Conservation (phyloP, 805 yeast species). For the Hanseniaspora taiwanica region DNA sequence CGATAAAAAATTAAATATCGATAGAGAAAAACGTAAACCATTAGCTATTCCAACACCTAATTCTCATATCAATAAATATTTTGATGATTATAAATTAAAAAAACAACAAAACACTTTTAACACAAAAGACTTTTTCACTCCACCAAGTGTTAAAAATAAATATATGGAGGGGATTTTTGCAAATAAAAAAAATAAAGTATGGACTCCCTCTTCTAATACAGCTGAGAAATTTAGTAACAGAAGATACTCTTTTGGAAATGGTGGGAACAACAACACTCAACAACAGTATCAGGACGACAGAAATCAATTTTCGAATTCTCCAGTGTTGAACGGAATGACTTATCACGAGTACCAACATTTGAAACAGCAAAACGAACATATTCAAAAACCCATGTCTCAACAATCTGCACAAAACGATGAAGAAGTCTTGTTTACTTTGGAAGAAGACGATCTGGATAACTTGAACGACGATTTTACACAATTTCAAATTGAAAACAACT, state of each 20-base stretch:
- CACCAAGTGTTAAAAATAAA: constrained; percentile 57
- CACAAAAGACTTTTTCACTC: constrained; percentile 66
- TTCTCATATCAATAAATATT: constrained; percentile 28
- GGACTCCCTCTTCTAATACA: constrained; percentile 6
- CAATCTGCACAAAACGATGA: constrained; percentile 7
- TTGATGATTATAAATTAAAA: constrained; percentile 14
- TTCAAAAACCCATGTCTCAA: neutral
- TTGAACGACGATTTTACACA: constrained; percentile 3
- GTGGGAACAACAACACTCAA: neutral
- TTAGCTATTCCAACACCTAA: constrained; percentile 53
- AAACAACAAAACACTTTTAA: constrained; percentile 27
- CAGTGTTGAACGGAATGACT: neutral
- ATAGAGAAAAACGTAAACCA: constrained; percentile 37
- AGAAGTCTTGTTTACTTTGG: constrained; percentile 22
- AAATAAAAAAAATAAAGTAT: constrained; percentile 14
- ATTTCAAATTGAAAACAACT: constrained; percentile 8
- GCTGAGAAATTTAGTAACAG: constrained; percentile 9
- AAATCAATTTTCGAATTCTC: no score
- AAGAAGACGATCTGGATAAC: constrained; percentile 18
- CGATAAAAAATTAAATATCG: constrained; percentile 10
- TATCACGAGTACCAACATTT: neutral
- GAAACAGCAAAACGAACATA: neutral
- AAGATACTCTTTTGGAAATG: neutral
- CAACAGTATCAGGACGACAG: neutral
- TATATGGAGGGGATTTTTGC: constrained; percentile 50